Evolutionary conservation across 2,329 filamentous ascomycete species (phyloP).

Genomic region (Endothia cerciana): DNA sequence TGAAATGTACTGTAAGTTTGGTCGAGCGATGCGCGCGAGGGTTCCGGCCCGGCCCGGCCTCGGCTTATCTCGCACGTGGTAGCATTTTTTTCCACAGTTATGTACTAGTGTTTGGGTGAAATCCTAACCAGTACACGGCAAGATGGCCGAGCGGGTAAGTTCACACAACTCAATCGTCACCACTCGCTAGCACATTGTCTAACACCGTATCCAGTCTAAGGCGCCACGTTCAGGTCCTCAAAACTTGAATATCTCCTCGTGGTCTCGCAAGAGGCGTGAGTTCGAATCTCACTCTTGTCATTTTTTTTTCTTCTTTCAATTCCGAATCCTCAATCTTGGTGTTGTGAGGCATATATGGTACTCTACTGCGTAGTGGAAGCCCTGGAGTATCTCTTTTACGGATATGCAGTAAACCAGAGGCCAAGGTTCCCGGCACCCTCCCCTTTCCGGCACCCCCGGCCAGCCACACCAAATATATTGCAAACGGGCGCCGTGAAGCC

Average conservation of each 20-base stretch:
- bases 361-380: too few relatives aligned
- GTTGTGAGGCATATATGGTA: too few relatives aligned
- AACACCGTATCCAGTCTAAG: too few relatives aligned
- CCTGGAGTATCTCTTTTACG: too few relatives aligned
- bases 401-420: too few relatives aligned
- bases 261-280: conserved; percentile 15
- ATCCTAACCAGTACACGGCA: neutral
- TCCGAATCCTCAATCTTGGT: too few relatives aligned
- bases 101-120: neutral
- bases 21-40: neutral
- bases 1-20: neutral
- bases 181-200: too few relatives aligned
- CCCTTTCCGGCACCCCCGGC: too few relatives aligned
- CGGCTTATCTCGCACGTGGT: neutral
- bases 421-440: too few relatives aligned
- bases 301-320: neutral
- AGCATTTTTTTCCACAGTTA: neutral
- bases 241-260: conserved; percentile 6
- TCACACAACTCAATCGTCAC: too few relatives aligned
- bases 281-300: conserved; percentile 16
- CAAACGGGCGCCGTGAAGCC: too few relatives aligned
- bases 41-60: conserved; percentile 11
- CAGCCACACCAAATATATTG: too few relatives aligned
- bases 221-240: conserved; percentile 13
- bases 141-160: conserved; percentile 17